Percentiles rank a stretch among this genome's conserved stretches.
Conservation (phyloP, 2,329 filamentous ascomycete species). For the Dactylellina drechsleri region DNA sequence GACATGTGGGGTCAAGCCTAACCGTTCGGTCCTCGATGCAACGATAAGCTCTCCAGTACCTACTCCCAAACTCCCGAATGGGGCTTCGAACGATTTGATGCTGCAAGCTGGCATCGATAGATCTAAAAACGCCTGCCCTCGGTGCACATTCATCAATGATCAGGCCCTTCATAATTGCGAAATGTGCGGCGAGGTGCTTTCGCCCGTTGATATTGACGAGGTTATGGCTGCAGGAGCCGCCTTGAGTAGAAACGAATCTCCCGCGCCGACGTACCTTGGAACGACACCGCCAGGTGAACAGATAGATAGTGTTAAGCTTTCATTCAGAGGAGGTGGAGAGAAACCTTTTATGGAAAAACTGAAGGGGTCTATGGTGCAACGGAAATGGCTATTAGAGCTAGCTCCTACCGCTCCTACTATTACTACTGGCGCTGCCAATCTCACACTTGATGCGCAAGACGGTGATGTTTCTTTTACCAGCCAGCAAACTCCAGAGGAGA, state of each 20-base stretch:
- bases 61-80: conserved; percentile 14
- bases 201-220: conserved; percentile 62
- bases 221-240: conserved; percentile 8
- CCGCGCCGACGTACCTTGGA: conserved; percentile 42
- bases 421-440: conserved; percentile 42
- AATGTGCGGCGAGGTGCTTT: conserved; percentile 72
- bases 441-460: conserved; percentile 56
- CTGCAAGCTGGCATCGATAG: conserved; percentile 55
- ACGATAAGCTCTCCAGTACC: conserved; percentile 28
- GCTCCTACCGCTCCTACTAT: conserved; percentile 82
- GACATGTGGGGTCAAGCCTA: conserved; percentile 90
- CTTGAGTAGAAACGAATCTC: conserved; percentile 41
- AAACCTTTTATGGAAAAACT: conserved; percentile 90
- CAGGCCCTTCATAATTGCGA: conserved; percentile 86
- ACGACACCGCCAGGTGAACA: conserved; percentile 64
- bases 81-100: conserved; percentile 23
- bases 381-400: conserved; percentile 92
- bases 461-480: conserved; percentile 55
- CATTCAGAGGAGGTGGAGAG: conserved; percentile 87
- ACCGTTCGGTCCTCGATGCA: conserved; percentile 56
- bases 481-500: conserved; percentile 59
- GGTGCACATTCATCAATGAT: conserved; percentile 95
- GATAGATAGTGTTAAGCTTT: conserved; percentile 84
- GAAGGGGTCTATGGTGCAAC: conserved; percentile 85
- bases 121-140: conserved; percentile 70